These are phyloP conservation scores for Hemileccinum rubropunctum DNA, from an alignment of 768 basidiomycete genomes.

Conservation along the genomic window DNA sequence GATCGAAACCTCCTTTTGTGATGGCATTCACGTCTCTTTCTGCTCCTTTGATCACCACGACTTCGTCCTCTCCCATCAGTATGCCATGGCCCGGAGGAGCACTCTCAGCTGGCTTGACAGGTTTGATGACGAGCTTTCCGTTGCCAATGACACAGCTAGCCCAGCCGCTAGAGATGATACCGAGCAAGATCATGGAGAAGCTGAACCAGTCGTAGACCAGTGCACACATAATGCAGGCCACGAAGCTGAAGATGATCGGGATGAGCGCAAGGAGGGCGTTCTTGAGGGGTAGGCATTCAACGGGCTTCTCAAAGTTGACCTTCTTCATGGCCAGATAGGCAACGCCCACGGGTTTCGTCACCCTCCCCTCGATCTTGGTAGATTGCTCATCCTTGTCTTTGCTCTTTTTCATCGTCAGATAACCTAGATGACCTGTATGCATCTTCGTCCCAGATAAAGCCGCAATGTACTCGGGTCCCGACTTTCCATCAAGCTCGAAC, in stretches of 20 bases:
- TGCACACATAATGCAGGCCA: constrained; percentile 24
- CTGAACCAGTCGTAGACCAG: constrained; percentile 28
- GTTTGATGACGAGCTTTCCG: constrained; percentile 17
- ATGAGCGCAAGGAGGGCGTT: constrained; percentile 16
- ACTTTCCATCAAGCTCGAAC: constrained; percentile 30
- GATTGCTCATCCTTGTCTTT: background rate
- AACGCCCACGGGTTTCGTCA: constrained; percentile 11
- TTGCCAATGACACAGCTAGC: constrained; percentile 25
- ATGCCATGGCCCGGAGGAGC: constrained; percentile 32
- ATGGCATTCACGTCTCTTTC: constrained; percentile 29
- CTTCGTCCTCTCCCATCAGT: constrained; percentile 11
- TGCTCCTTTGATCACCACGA: constrained; percentile 28
- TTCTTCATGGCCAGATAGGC: constrained; percentile 19
- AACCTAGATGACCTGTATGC: constrained; percentile 26
- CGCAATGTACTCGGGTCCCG: constrained; percentile 29
- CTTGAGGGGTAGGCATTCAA: background rate
- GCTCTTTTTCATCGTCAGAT: constrained; percentile 22
- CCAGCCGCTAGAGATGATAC: constrained; percentile 31
- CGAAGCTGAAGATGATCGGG: constrained; percentile 25
- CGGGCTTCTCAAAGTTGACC: background rate
- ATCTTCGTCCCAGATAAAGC: constrained; percentile 31
- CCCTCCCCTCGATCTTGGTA: background rate
- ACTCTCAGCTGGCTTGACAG: constrained; percentile 15
- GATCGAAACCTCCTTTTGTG: constrained; percentile 28
- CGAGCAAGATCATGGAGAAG: constrained; percentile 32